Conservation (phyloP, 139 green algal species). For the Penium margaritaceum region DNA sequence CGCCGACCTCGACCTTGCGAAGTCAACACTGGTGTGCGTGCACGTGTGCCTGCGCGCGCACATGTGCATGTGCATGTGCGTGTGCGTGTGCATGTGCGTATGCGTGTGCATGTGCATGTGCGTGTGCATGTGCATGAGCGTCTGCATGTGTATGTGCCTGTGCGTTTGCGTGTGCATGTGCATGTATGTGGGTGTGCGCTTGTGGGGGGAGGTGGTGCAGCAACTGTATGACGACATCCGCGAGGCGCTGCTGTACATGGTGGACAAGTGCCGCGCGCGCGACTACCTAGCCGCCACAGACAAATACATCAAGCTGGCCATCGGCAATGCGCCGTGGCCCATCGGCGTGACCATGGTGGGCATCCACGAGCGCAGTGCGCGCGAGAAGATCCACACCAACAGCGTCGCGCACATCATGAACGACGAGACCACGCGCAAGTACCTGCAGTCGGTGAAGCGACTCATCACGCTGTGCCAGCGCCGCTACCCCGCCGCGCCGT, state of each 20-base stretch:
- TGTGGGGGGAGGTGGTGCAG: too few species aligned
- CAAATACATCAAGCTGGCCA: constrained; percentile 86
- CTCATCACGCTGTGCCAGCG: constrained; percentile 44
- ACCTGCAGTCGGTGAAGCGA: constrained; percentile 55
- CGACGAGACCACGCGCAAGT: constrained; percentile 93
- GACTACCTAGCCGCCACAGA: constrained; percentile 92
- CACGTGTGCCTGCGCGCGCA: too few species aligned
- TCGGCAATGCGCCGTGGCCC: constrained; percentile 92
- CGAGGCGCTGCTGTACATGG: constrained; percentile 45
- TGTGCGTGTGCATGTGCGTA: too few species aligned
- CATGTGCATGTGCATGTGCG: too few species aligned
- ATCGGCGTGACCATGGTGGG: constrained; percentile 90
- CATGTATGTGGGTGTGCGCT: too few species aligned
- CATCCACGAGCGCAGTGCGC: constrained; percentile 83
- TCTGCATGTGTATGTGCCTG: too few species aligned
- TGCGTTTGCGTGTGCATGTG: too few species aligned
- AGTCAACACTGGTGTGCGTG: too few species aligned
- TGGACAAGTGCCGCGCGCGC: constrained; percentile 65
- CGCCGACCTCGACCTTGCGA: too few species aligned
- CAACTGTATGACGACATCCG: constrained; percentile 63
- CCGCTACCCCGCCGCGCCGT: constrained; percentile 42
- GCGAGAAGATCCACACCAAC: constrained; percentile 87
- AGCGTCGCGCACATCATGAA: constrained; percentile 96
- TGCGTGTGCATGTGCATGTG: too few species aligned
- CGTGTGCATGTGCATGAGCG: too few species aligned